phyloP scores from a whole-genome alignment of 73 alveolate genomes.

The Durusdinium trenchii region DNA sequence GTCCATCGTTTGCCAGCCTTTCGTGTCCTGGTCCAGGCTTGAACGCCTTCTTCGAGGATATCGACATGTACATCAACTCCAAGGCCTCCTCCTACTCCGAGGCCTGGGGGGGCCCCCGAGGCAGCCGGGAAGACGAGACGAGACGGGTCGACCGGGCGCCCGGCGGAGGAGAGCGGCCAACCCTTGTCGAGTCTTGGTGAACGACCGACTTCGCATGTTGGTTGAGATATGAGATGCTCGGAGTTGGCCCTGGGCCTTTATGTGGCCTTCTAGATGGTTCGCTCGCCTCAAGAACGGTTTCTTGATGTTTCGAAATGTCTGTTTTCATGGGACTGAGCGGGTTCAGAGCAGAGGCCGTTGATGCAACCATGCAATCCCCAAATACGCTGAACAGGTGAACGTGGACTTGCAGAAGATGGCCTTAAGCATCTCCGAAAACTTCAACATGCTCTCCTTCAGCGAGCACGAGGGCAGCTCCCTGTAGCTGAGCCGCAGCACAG shows the following conservation, averaged over 20 bases:
- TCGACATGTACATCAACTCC: not conserved
- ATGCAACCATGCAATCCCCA: not conserved
- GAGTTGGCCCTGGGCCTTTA: not conserved
- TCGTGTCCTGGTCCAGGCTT: not conserved
- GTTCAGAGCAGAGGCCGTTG: not conserved
- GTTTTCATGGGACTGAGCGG: not conserved
- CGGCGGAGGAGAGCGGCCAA: too few species aligned
- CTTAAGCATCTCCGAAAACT: slow-evolving; percentile 55
- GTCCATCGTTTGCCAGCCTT: too few species aligned
- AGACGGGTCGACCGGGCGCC: too few species aligned
- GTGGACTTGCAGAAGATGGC: slow-evolving; percentile 67
- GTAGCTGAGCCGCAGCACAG: not conserved
- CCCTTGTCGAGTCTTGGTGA: too few species aligned
- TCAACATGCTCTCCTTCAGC: slow-evolving; percentile 79
- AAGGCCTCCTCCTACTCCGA: slow-evolving; percentile 72
- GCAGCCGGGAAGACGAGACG: not conserved
- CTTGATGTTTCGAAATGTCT: too few species aligned
- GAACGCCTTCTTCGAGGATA: slow-evolving; percentile 41
- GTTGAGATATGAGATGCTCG: not conserved
- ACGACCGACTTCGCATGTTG: too few species aligned
- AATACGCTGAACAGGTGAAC: slow-evolving; percentile 17
- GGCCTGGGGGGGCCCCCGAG: not conserved
- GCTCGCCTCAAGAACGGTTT: not conserved
- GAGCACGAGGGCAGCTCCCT: slow-evolving; percentile 53
- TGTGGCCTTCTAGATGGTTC: not conserved